Base-by-base conservation (phyloP, 2,329 filamentous ascomycete species). In the Lachnum nothofagi region DNA sequence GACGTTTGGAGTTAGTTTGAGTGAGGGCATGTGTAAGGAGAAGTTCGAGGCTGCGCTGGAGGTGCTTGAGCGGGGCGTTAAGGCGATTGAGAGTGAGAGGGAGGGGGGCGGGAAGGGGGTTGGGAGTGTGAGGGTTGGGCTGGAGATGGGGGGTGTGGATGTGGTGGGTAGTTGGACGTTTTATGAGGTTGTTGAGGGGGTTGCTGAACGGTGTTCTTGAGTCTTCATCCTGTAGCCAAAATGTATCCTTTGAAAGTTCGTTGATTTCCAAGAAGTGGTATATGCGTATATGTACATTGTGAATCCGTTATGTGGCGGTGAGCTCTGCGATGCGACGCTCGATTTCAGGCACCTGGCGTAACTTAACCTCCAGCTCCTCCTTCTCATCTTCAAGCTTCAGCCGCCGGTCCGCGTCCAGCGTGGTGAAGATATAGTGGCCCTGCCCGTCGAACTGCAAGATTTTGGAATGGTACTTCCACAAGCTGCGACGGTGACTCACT, bases 401-500 rank as follows among this genome's bases (percentile, higher is more conserved):
- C 52, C 93, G 77, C 66, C 78, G 83, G 60, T 96, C 91, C 16
- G 91, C 91, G 68, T 98, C 93, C 42, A 98, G 72, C 48, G 79
- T 80, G 0, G 90, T 94, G 63, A 98, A 98, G 29, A 96, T 81
- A 62, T 88, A 95, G 43, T 89, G 77, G 0, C 93, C 93, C 68
- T 95, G 88, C 0, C 93, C 93, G 67, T 97, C 91, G 66, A 98
- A 98, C 68, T 98, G 93, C 64, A 98, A 69, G 52, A 98, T 97
- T 68, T 85, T 86, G 58, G 82, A 86, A 68, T 98, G 93, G 67
- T 98, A 97, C 68, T 93, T 91, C 93, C 93, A 98, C 60, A 98
- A 69, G 70, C 88, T 95, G 54, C 90, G 75, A 7, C 93, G 76
- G 68, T 98, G 93, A 56, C 84, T 90, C 20, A 98, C 93, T 0